Evolutionary conservation across 208 protist species (phyloP).

Genomic region (Porcisia hertigi): DNA sequence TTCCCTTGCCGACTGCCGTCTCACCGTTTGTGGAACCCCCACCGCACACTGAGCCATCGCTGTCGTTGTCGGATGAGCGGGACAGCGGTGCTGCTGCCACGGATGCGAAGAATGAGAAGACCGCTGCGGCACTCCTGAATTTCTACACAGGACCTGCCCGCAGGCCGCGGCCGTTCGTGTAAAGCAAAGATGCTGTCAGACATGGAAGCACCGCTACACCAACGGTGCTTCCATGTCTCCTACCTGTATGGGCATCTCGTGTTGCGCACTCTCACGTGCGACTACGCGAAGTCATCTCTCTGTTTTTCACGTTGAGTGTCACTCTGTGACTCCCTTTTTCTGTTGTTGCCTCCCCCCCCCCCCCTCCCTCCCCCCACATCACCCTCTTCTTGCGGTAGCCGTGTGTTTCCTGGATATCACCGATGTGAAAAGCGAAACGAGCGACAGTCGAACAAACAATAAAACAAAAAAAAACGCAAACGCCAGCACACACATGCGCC

Average conservation of each 20-base stretch:
- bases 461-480: background rate
- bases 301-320: background rate
- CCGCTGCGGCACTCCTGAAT: background rate
- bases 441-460: no score
- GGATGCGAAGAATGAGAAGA: background rate
- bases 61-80: background rate
- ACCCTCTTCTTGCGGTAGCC: background rate
- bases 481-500: background rate
- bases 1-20: slow-evolving; percentile 21
- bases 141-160: slow-evolving; percentile 32
- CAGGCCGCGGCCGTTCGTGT: slow-evolving; percentile 12
- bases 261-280: background rate
- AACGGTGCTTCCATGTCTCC: background rate
- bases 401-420: background rate
- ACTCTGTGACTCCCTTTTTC: background rate
- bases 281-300: background rate
- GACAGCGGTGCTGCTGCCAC: background rate
- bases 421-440: no score
- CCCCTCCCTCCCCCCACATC: background rate
- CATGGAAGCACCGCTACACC: background rate
- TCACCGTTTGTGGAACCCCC: slow-evolving; percentile 19
- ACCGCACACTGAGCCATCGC: background rate
- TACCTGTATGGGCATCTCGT: background rate
- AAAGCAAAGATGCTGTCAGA: background rate
- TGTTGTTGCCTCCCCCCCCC: background rate